phyloP scores from a whole-genome alignment of 208 protist species.

The Trypanosoma caninum region DNA sequence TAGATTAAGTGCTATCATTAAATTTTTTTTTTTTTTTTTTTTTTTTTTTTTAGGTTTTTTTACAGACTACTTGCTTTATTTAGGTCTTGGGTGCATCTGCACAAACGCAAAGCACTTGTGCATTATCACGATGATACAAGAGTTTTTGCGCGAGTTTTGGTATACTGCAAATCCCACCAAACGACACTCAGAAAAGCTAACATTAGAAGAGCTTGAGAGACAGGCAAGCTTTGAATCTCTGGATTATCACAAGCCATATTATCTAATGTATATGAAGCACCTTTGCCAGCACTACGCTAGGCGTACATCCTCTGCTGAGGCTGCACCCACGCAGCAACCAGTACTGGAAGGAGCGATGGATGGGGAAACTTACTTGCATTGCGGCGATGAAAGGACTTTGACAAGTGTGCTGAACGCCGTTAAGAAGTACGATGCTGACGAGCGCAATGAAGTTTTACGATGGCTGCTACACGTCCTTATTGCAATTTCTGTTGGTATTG shows the following conservation, averaged over 20 bases:
- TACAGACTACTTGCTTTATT: background rate
- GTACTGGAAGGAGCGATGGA: background rate
- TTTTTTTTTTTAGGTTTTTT: background rate
- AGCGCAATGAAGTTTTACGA: constrained; percentile 60
- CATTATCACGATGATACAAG: constrained; percentile 12
- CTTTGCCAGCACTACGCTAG: constrained; percentile 35
- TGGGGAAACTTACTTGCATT: background rate
- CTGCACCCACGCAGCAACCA: background rate
- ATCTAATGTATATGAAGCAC: constrained; percentile 75
- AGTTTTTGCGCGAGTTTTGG: constrained; percentile 30
- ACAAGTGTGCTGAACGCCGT: constrained; percentile 12
- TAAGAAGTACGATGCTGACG: constrained; percentile 40
- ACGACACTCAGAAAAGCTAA: constrained; percentile 43
- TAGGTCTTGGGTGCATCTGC: background rate
- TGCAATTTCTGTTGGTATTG: constrained; percentile 70
- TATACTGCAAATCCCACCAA: constrained; percentile 68
- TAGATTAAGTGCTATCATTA: background rate
- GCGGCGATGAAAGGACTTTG: background rate
- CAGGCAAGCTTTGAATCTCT: constrained; percentile 80
- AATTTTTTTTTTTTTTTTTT: constrained; percentile 5
- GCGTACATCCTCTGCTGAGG: background rate
- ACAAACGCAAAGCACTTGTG: background rate
- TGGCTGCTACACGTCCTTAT: constrained; percentile 85
- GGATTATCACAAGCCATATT: constrained; percentile 84
- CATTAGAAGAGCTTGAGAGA: constrained; percentile 37